Evolutionary conservation across 257 asterid genomes (phyloP).

Genomic region (Ilex asprella): DNA sequence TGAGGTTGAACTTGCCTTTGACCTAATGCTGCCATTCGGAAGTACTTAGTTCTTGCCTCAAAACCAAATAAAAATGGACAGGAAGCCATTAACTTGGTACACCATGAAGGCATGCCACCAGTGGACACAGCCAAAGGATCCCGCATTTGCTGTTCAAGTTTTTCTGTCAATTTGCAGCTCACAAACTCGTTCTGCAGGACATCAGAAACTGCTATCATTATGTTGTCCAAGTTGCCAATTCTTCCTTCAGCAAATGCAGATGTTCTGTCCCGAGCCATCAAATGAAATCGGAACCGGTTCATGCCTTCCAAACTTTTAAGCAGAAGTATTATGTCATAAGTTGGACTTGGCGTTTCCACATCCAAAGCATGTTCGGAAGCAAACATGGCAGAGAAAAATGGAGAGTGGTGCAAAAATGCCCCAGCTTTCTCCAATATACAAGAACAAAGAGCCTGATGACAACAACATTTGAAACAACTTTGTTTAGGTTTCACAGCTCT

Average conservation of each 20-base stretch:
- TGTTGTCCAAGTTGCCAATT: slow-evolving; percentile 32
- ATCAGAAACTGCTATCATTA: slow-evolving; percentile 28
- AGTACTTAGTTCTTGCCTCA: slow-evolving; percentile 78
- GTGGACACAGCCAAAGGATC: slow-evolving; percentile 59
- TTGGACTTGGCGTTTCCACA: slow-evolving; percentile 44
- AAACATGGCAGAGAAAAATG: slow-evolving; percentile 35
- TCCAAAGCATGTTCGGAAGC: slow-evolving; percentile 27
- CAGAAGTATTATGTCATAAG: slow-evolving; percentile 61
- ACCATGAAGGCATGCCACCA: slow-evolving; percentile 93
- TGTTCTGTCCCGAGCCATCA: slow-evolving; percentile 49
- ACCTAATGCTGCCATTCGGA: slow-evolving; percentile 59
- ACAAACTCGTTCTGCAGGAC: slow-evolving; percentile 65
- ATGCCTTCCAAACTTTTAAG: slow-evolving; percentile 70
- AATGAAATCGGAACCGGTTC: slow-evolving; percentile 59
- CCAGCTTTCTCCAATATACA: slow-evolving; percentile 21
- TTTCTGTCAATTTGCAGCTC: slow-evolving; percentile 72
- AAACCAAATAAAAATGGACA: slow-evolving; percentile 83
- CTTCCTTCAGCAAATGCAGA: slow-evolving; percentile 52
- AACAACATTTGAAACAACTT: slow-evolving; percentile 17
- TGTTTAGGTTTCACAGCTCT: slow-evolving; percentile 28
- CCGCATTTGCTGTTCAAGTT: slow-evolving; percentile 86
- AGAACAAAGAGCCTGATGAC: slow-evolving; percentile 28
- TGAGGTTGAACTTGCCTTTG: slow-evolving; percentile 35
- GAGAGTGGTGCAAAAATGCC: slow-evolving; percentile 25
- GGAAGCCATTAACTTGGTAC: slow-evolving; percentile 59